phyloP scores from a whole-genome alignment of 2,329 filamentous ascomycete genomes.

The Aspergillus pseudonomiae region DNA sequence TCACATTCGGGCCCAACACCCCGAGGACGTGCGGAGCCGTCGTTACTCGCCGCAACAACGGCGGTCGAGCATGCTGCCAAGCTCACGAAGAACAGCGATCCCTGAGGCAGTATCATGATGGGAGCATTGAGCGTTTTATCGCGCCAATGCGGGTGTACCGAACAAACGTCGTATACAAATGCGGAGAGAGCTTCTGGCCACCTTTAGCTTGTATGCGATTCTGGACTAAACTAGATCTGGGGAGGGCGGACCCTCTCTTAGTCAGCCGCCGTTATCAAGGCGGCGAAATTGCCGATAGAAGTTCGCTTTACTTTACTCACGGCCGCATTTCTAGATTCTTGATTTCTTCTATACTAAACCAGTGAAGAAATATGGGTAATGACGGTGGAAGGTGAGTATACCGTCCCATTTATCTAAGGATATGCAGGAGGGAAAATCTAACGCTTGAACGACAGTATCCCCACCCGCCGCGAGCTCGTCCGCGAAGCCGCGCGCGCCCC shows the following conservation, averaged over 20 bases:
- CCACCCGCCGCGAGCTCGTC: constrained; percentile 92
- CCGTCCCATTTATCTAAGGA: neutral
- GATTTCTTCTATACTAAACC: neutral
- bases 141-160: constrained; percentile 1
- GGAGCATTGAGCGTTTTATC: constrained; percentile 37
- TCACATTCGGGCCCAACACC: constrained; percentile 91
- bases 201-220: constrained; percentile 35
- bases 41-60: constrained; percentile 52
- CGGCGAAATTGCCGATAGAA: neutral
- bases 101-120: constrained; percentile 42
- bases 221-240: constrained; percentile 24
- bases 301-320: no score
- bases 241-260: constrained; percentile 27
- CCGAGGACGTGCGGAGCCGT: constrained; percentile 71
- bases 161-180: constrained; percentile 17
- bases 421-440: neutral
- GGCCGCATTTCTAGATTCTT: neutral
- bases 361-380: constrained; percentile 74
- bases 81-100: constrained; percentile 38
- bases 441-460: constrained; percentile 62
- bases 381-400: constrained; percentile 74
- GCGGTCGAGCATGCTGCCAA: constrained; percentile 37
- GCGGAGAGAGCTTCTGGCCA: constrained; percentile 44
- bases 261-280: constrained; percentile 29
- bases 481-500: constrained; percentile 85